phyloP scores from a whole-genome alignment of 306 rosid species.

The Cucurbita pepo region DNA sequence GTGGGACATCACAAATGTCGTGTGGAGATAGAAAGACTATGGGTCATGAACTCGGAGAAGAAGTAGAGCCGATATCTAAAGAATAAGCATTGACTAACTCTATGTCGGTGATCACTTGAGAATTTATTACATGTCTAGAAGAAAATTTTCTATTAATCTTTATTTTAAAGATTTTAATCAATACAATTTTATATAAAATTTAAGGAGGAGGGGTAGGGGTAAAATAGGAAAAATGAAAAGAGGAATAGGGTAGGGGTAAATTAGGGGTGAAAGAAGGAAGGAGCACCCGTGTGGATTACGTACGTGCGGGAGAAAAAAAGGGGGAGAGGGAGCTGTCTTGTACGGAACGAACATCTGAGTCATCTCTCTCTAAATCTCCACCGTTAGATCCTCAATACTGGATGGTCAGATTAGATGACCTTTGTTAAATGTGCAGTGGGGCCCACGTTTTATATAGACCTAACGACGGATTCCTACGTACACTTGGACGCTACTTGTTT shows the following conservation, averaged over 20 bases:
- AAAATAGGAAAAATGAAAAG: background rate
- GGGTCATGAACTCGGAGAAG: too few relatives aligned
- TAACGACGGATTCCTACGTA: background rate
- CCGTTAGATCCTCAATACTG: background rate
- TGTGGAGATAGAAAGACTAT: too few relatives aligned
- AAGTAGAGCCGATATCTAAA: too few relatives aligned
- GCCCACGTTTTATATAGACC: background rate
- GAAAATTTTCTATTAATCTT: too few relatives aligned
- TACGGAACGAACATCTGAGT: slow-evolving; percentile 37
- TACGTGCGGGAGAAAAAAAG: slow-evolving; percentile 18
- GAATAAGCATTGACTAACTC: too few relatives aligned
- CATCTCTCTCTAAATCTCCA: background rate
- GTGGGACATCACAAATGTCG: too few relatives aligned
- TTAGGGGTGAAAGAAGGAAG: background rate
- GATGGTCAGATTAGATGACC: background rate
- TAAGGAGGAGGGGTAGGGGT: background rate
- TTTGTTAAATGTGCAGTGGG: background rate
- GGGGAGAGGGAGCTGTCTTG: slow-evolving; percentile 19
- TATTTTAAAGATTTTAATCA: too few relatives aligned
- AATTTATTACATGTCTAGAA: too few relatives aligned
- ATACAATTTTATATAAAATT: too few relatives aligned
- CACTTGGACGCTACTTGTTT: background rate
- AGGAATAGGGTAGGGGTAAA: background rate
- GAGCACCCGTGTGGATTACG: slow-evolving; percentile 22
- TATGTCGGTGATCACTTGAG: too few relatives aligned